These are phyloP conservation scores for Sporothrix protearum DNA, from an alignment of 2,329 filamentous ascomycete species.

Conservation along the genomic window DNA sequence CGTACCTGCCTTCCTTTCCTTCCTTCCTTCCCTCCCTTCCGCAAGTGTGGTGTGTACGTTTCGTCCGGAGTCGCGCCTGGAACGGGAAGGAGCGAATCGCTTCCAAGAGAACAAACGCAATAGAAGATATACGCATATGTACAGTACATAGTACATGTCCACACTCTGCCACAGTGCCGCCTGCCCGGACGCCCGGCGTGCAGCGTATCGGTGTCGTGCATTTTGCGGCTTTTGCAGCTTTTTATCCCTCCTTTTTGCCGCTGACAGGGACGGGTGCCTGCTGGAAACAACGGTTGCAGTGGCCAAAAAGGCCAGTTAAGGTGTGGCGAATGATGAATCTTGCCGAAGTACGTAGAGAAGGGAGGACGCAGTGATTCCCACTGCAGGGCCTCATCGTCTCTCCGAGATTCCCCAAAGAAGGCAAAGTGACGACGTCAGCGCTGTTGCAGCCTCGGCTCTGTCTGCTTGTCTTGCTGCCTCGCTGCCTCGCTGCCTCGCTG, in stretches of 20 bases:
- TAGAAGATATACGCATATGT: no score
- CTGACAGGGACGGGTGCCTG: conserved; percentile 2
- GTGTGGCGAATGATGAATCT: not conserved
- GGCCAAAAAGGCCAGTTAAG: not conserved
- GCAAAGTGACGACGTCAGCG: conserved; percentile 14
- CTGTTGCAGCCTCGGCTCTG: not conserved
- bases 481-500: not conserved
- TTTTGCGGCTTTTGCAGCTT: not conserved
- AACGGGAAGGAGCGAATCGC: conserved; percentile 20
- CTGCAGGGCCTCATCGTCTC: not conserved
- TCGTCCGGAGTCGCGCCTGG: conserved; percentile 14
- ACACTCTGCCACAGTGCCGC: no score
- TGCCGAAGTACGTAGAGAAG: no score
- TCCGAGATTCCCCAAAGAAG: not conserved
- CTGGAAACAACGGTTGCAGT: not conserved
- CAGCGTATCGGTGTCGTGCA: not conserved
- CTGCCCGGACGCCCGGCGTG: conserved; percentile 1
- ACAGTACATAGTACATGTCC: no score
- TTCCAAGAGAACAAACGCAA: not conserved
- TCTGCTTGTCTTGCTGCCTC: not conserved
- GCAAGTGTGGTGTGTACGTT: not conserved
- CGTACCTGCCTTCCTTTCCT: not conserved
- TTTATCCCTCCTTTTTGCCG: no score
- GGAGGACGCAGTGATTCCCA: not conserved
- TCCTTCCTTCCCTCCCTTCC: conserved; percentile 1